Evolutionary conservation across 2,329 filamentous ascomycete genomes (phyloP).

Genomic region (Phoma sp.): DNA sequence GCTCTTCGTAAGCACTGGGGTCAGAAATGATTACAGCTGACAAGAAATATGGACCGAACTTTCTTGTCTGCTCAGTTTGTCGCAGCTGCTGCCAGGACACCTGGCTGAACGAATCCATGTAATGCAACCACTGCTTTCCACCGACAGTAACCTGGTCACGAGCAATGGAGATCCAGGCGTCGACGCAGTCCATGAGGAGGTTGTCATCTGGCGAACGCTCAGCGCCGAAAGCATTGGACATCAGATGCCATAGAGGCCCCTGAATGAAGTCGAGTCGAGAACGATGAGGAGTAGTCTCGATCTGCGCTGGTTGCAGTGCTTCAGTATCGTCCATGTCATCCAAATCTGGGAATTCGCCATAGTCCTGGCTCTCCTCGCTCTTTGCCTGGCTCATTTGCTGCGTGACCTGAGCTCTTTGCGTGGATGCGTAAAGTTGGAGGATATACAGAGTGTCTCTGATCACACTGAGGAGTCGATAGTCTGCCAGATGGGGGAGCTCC

Average conservation of each 20-base stretch:
- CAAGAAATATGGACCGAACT: slow-evolving; percentile 56
- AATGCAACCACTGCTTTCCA: slow-evolving; percentile 62
- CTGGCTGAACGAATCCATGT: slow-evolving; percentile 61
- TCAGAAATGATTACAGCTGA: slow-evolving; percentile 52
- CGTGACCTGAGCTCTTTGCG: slow-evolving; percentile 18
- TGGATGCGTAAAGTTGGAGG: slow-evolving; percentile 51
- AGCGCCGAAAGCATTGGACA: slow-evolving; percentile 69
- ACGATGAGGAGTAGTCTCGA: slow-evolving; percentile 5
- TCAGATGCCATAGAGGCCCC: slow-evolving; percentile 59
- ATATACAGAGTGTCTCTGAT: slow-evolving; percentile 61
- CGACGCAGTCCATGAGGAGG: slow-evolving; percentile 60
- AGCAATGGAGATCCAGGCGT: slow-evolving; percentile 63
- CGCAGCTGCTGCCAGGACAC: slow-evolving; percentile 59
- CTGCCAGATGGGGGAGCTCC: slow-evolving; percentile 60
- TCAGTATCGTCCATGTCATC: slow-evolving; percentile 54
- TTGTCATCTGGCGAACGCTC: slow-evolving; percentile 62
- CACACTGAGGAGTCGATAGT: slow-evolving; percentile 53
- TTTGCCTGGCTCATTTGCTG: slow-evolving; percentile 41
- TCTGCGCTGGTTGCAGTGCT: background rate
- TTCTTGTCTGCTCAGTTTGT: slow-evolving; percentile 55
- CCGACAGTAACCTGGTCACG: slow-evolving; percentile 55
- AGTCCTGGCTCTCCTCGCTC: slow-evolving; percentile 70
- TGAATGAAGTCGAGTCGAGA: slow-evolving; percentile 53
- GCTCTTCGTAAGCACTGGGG: slow-evolving; percentile 51
- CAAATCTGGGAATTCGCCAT: slow-evolving; percentile 65